Evolutionary conservation across 169 alveolate species (phyloP).

Genomic region (Eimeria zaria): DNA sequence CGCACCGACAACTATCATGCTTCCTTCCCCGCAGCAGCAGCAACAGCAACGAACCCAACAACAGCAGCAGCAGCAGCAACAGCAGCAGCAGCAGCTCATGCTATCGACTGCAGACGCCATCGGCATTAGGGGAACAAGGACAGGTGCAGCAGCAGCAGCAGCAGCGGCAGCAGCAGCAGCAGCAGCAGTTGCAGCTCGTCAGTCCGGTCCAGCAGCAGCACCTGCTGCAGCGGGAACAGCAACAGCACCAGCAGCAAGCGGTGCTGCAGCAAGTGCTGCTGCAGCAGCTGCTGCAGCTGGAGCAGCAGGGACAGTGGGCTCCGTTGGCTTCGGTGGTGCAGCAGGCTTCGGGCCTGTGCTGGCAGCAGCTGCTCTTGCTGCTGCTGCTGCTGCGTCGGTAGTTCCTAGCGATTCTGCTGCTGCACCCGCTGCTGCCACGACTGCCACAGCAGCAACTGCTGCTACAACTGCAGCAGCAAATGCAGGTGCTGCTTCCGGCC

Average conservation of each 20-base stretch:
- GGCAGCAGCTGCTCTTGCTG: slow-evolving; percentile 7
- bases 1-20: neutral
- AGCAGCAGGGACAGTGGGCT: neutral
- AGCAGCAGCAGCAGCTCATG: slow-evolving; percentile 24
- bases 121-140: neutral
- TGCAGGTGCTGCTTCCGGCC: neutral
- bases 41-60: neutral
- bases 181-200: slow-evolving; percentile 43
- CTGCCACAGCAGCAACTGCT: neutral
- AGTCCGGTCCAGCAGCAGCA: neutral
- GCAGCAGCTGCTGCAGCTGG: neutral
- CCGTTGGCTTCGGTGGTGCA: neutral
- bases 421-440: neutral
- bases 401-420: too few species aligned
- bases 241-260: neutral
- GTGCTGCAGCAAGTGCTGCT: slow-evolving; percentile 18
- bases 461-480: neutral
- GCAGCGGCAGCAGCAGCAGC: slow-evolving; percentile 21
- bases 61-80: neutral
- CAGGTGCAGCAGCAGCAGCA: slow-evolving; percentile 16
- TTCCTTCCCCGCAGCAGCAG: slow-evolving; percentile 11
- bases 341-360: slow-evolving; percentile 1
- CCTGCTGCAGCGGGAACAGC: neutral
- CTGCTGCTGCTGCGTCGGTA: too few species aligned
- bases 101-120: neutral